Conservation (phyloP, 192 early-diverging fungal species). For the Podila minutissima region DNA sequence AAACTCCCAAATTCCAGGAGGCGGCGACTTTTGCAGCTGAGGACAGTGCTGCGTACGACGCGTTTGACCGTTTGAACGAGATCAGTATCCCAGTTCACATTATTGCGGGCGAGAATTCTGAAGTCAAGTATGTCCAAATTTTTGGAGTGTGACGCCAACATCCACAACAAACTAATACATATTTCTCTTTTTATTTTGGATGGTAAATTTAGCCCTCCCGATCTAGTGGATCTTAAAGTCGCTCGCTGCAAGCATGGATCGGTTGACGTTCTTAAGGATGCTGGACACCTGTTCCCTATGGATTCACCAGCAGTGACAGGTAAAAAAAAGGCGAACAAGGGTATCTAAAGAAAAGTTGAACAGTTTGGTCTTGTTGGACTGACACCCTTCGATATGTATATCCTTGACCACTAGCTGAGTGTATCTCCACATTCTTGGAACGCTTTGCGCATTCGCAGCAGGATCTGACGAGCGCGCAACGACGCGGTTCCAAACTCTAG, state of each 20-base stretch:
- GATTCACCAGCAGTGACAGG: conserved; percentile 32
- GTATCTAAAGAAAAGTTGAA: not conserved
- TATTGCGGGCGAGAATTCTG: conserved; percentile 24
- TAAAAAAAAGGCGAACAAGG: not conserved
- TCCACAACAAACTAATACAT: not conserved
- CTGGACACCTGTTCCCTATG: conserved; percentile 38
- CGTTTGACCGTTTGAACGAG: conserved; percentile 13
- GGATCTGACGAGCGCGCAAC: too few relatives aligned
- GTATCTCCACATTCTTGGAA: not conserved
- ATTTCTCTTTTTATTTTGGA: not conserved
- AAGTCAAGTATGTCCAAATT: conserved; percentile 20
- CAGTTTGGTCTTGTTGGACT: not conserved
- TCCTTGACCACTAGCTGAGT: not conserved
- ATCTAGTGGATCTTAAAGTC: conserved; percentile 1
- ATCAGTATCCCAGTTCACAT: conserved; percentile 41
- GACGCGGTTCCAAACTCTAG: too few relatives aligned
- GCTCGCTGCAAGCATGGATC: conserved; percentile 2
- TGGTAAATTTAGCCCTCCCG: not conserved
- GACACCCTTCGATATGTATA: too few relatives aligned
- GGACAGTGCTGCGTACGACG: conserved; percentile 3
- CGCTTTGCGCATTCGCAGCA: not conserved
- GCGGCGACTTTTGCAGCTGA: conserved; percentile 24
- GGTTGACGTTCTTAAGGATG: conserved; percentile 13
- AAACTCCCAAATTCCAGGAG: conserved; percentile 44
- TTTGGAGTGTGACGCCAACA: not conserved